Percentiles rank a stretch among this genome's conserved stretches.
Evolutionary conservation across 225 moss, liverwort and hornwort species (phyloP).

Genomic region (Ulota crispa): DNA sequence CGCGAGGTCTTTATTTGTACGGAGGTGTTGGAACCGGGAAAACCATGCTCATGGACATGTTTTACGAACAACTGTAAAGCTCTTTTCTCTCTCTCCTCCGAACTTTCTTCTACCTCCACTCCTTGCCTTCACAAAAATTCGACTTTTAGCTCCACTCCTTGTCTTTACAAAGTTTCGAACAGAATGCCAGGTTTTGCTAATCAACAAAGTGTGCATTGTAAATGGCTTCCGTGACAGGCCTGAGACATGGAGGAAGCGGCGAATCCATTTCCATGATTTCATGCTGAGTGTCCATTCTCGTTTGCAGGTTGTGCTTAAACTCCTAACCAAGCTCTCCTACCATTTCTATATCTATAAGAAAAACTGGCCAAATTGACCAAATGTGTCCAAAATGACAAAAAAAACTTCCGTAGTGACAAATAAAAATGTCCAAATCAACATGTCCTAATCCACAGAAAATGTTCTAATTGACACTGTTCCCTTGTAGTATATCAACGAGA

Average conservation of each 20-base stretch:
- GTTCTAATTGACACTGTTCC: too few species aligned
- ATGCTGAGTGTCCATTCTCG: constrained; percentile 80
- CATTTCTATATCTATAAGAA: background rate
- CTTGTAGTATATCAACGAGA: background rate
- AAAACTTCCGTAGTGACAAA: too few species aligned
- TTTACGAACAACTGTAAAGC: constrained; percentile 76
- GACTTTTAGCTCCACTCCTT: too few species aligned
- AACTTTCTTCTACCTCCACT: background rate
- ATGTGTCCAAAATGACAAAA: too few species aligned
- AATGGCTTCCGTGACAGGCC: constrained; percentile 47
- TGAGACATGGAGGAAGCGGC: constrained; percentile 72
- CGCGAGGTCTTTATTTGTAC: constrained; percentile 80
- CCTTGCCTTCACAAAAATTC: background rate
- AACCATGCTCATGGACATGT: constrained; percentile 98
- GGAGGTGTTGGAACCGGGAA: constrained; percentile 95
- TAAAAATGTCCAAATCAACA: too few species aligned
- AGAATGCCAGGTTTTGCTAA: background rate
- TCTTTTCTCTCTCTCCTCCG: background rate
- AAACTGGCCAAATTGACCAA: too few species aligned
- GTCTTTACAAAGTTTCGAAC: background rate
- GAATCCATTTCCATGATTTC: constrained; percentile 92
- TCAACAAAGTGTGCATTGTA: background rate
- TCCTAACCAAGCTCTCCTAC: background rate
- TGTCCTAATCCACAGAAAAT: too few species aligned
- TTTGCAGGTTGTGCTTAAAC: constrained; percentile 40